Evolutionary conservation across 176 grass and related monocot species (phyloP).

Genomic region (Rhynchospora pubera): DNA sequence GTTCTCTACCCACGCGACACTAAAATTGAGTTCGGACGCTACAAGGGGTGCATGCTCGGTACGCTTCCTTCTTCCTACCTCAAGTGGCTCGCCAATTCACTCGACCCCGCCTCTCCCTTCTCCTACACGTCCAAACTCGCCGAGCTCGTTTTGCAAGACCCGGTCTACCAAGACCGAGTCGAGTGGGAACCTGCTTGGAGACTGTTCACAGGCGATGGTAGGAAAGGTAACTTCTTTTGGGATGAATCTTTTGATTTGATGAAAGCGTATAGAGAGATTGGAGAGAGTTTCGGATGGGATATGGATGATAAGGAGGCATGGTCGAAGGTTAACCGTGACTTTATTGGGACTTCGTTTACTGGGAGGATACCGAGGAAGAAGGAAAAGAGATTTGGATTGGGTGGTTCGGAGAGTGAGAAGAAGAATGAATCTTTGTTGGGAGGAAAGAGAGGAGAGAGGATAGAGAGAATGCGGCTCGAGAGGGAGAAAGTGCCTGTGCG

Average conservation of each 20-base stretch:
- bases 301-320: slow-evolving; percentile 19
- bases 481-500: neutral
- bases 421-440: neutral
- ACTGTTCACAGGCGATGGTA: neutral
- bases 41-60: slow-evolving; percentile 18
- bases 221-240: neutral
- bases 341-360: slow-evolving; percentile 14
- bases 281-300: slow-evolving; percentile 13
- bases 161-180: slow-evolving; percentile 9
- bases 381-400: neutral
- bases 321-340: neutral
- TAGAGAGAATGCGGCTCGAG: neutral
- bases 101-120: neutral
- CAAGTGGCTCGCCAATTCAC: neutral
- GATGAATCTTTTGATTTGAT: neutral
- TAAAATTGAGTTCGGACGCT: neutral
- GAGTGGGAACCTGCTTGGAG: slow-evolving; percentile 2
- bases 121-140: neutral
- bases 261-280: slow-evolving; percentile 12
- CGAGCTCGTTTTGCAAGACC: slow-evolving; percentile 1
- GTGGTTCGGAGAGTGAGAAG: neutral
- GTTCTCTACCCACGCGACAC: neutral
- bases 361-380: slow-evolving; percentile 20
- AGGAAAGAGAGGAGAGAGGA: slow-evolving; percentile 15
- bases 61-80: slow-evolving; percentile 17